Evolutionary conservation across 225 moss, liverwort and hornwort genomes (phyloP), one percentile per base, ranked within the genome.

Genomic region (Physcomitrium patens): DNA sequence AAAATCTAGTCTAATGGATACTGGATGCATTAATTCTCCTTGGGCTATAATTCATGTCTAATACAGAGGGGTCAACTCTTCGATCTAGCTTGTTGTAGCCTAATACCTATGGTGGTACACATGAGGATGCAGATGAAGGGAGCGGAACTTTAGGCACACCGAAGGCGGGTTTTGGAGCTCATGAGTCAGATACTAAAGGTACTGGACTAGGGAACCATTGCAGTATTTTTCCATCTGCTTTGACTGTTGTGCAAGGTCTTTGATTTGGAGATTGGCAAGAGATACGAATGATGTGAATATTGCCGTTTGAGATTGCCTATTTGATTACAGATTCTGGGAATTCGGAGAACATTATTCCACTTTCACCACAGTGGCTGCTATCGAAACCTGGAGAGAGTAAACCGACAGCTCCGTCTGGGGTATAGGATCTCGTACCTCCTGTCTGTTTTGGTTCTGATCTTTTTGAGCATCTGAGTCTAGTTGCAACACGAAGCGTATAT

Each of bases 341-440:
- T 68, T 70, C 88, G 54, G 95, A 95, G 67, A 99, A 86, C 71
- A 75, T 77, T 74, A 91, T 99, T 70, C 99, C 95, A 11, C 92
- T 95, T 9, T 95, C 99, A 52, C 99, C 99, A 10, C 95, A 99
- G 83, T 99, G 99, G 99, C 86, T 99, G 44, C 77, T 94, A 65
- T 86, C 99, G 47, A 99, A 95, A 79, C 90, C 95, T 77, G 88
- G 80, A 69, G 99, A 99, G 58, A 85, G 83, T 81, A 97, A 94
- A 82, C 90, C 86, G 62, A 81, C 93, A 48, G 77, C 81, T 63
- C 77, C 87, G 44, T 78, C 90, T 26, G 87, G 87, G 90, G 88
- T 89, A 83, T 76, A 78, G 62, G 22, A 48, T 47, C n/a, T 22
- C 14, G 63, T 17, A 47, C 58, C 20, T 58, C 43, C 43, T 12